Evolutionary conservation across 2,329 filamentous ascomycete genomes (phyloP), one percentile per base, ranked within the genome.

Genomic region (Pseudogymnoascus sp.): DNA sequence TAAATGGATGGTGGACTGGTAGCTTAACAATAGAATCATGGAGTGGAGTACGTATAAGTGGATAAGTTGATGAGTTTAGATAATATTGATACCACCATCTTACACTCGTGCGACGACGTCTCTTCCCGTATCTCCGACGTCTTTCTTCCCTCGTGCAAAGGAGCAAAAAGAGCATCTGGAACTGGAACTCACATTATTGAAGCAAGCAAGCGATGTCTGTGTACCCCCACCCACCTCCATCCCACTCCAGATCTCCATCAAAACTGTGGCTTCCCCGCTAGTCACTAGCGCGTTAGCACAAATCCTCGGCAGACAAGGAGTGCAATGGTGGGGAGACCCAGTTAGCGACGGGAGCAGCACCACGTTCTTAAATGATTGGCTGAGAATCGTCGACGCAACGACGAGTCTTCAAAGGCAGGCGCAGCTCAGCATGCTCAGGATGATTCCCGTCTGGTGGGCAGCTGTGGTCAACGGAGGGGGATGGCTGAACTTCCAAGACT

Each of bases 291-390:
- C 4, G 8, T 11, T 31, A 28, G 46, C 11, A 34, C 1, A 34
- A 11, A 11, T 18, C 11, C 40, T 23, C 40, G 40, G 25, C 14
- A 28, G 23, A 50, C 44, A n/a, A 10, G 21, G 44, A 4, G 23
- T 50, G 23, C 10, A 23, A 44, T 50, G 44, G 46, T 31, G 46
- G 46, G 25, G 46, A 53, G n/a, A 31, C 46, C 46, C 46, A 53
- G 46, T 53, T 53, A 53, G 46, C 46, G 25, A 53, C 46, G 25
- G 46, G 46, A 53, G 46, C 3, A 53, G 25, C 25, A 53, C 25
- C 46, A 53, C 46, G 46, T 53, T 53, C 46, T 53, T 5, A 12
- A 18, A 53, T 53, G 46, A 53, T 53, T 53, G 46, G 46, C 46
- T 53, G 46, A 53, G 46, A 53, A 31, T 31, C 8, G 25, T 53